Evolutionary conservation across 805 yeast genomes (phyloP).

Genomic region (Saccharomycopsis sp.): DNA sequence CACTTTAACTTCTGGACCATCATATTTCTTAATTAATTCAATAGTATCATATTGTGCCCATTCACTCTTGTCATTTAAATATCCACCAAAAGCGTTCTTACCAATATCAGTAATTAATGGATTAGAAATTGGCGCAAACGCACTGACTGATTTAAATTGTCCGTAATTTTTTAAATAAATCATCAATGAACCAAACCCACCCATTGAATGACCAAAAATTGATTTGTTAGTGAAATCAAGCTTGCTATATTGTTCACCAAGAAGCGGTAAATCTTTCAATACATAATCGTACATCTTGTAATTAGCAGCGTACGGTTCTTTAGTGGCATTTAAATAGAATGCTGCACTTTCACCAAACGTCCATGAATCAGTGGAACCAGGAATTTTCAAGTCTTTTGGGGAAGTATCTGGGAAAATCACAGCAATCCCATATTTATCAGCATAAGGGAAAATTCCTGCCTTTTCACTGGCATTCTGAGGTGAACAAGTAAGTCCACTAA

Average conservation of each 20-base stretch:
- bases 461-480: conserved; percentile 93
- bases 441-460: conserved; percentile 79
- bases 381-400: conserved; percentile 75
- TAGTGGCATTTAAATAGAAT: conserved; percentile 81
- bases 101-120: conserved; percentile 86
- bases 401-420: conserved; percentile 95
- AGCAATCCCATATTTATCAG: conserved; percentile 77
- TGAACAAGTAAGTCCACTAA: conserved; percentile 89
- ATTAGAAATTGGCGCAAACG: conserved; percentile 85
- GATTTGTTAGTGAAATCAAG: conserved; percentile 58
- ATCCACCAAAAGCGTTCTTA: conserved; percentile 69
- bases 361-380: conserved; percentile 78
- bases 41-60: conserved; percentile 88
- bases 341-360: conserved; percentile 97
- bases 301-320: conserved; percentile 60
- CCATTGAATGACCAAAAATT: conserved; percentile 98
- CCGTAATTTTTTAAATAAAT: conserved; percentile 64
- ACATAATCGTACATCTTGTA: conserved; percentile 86
- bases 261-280: conserved; percentile 59
- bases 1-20: conserved; percentile 50
- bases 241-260: conserved; percentile 36
- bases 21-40: conserved; percentile 52
- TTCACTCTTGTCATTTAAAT: conserved; percentile 39
- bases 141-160: conserved; percentile 67
- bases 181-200: conserved; percentile 88